Conservation (phyloP, 2,329 filamentous ascomycete species). For the Teratosphaeria destructans region DNA sequence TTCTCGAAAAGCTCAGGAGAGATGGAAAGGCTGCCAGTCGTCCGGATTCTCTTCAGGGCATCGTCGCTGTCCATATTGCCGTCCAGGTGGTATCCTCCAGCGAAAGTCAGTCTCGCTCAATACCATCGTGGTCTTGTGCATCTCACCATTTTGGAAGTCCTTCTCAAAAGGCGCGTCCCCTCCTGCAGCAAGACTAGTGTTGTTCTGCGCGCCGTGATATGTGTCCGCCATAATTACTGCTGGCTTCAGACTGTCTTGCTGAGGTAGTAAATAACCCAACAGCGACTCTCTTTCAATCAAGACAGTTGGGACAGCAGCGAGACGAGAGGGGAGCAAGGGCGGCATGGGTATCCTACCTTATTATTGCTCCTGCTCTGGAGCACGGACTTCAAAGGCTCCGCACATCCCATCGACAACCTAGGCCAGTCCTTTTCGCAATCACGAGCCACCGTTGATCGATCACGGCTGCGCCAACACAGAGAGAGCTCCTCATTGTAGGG, state of each 20-base stretch:
- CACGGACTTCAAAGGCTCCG: conserved; percentile 7
- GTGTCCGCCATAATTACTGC: conserved; percentile 3
- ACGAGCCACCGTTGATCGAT: conserved; percentile 3
- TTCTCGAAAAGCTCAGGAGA: conserved; percentile 45
- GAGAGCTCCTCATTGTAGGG: neutral
- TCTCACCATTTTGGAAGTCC: conserved; percentile 30
- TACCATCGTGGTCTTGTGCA: neutral
- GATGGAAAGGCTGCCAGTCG: conserved; percentile 45
- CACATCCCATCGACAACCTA: conserved; percentile 4
- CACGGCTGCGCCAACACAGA: neutral
- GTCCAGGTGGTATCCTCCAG: conserved; percentile 25
- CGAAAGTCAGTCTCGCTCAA: neutral
- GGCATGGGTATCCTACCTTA: neutral
- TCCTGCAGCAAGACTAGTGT: conserved; percentile 15
- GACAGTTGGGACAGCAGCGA: neutral
- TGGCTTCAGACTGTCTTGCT: neutral
- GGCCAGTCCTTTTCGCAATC: conserved; percentile 2
- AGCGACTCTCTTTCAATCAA: neutral
- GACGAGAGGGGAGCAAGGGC: neutral
- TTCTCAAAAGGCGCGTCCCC: conserved; percentile 31
- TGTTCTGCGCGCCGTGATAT: conserved; percentile 13
- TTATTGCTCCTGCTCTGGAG: conserved; percentile 1
- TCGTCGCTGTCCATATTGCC: conserved; percentile 25
- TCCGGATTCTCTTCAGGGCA: conserved; percentile 37
- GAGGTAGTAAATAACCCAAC: neutral